Evolutionary conservation across 108 stramenopile species (phyloP), one percentile per base, ranked within the genome.

Genomic region (Cylindrotheca fusiformis): DNA sequence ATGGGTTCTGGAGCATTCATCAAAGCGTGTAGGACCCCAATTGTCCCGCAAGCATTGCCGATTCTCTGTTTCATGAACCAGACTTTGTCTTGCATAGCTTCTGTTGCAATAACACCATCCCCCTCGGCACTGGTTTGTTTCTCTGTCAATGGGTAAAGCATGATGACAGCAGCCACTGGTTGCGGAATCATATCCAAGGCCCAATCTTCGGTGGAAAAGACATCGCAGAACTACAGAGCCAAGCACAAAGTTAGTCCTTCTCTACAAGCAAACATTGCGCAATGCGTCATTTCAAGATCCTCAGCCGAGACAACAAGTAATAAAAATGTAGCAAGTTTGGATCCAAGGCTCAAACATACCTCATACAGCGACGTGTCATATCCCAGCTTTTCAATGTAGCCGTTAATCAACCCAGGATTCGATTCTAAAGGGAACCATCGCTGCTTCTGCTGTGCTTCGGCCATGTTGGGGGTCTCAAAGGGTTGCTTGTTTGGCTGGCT

Each of bases 31-130:
- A 90, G 57, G 17, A 93, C 50, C 26, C 82, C 92, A 69, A 93
- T 81, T 1, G 92, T 93, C 3, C 92, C 92, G 65, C 92, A 93
- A 14, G 92, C 88, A 67, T 93, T 93, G 17, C 85, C 68, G 50
- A 93, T 85, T 33, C 86, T 77, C 67, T 93, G 92, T 63, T 82
- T 82, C n/a, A 76, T 81, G 63, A 79, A 85, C 76, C 81, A 85
- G 12, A 88, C 77, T 18, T 70, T 61, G 58, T 63, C 67, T 68
- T 68, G 18, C 45, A 53, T 57, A 4, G 47, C 57, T 17, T 66
- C 59, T 3, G 56, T 41, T 0, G 50, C 65, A 6, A 57, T 48
- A 18, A 36, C 36, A 6, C 48, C 65, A 8, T 71, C 64, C 0
- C 47, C 48, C 17, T 52, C 49, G 32, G 31, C 21, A 17, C 25